A percentile compares a stretch with the other conserved stretches of the same genome.
Evolutionary conservation across 2,329 filamentous ascomycete species (phyloP).

Genomic region (Epichloe uncinata): DNA sequence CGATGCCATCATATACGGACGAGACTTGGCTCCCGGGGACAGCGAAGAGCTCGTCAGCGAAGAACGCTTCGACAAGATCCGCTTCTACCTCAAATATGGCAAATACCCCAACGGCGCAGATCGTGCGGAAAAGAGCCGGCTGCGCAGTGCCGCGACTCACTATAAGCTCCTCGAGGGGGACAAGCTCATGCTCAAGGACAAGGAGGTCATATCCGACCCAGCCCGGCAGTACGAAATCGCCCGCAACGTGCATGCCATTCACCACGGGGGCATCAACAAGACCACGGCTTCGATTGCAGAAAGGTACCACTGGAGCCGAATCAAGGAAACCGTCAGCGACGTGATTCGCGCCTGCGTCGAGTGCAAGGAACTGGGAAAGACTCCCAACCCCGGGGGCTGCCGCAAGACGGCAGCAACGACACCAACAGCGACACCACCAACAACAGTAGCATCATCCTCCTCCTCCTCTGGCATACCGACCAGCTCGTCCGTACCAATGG

Average conservation of each 20-base stretch:
- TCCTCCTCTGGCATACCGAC: neutral
- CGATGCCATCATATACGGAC: conserved; percentile 68
- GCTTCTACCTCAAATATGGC: conserved; percentile 88
- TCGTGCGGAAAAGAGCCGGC: conserved; percentile 85
- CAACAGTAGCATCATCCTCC: neutral
- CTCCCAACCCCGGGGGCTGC: conserved; percentile 20
- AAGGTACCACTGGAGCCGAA: conserved; percentile 92
- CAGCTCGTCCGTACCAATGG: neutral
- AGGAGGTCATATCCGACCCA: conserved; percentile 89
- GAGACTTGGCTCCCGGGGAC: conserved; percentile 43
- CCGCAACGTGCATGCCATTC: conserved; percentile 54
- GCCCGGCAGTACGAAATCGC: conserved; percentile 85
- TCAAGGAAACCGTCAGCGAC: conserved; percentile 92
- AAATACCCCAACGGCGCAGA: conserved; percentile 90
- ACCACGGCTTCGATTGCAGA: conserved; percentile 90
- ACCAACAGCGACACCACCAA: neutral
- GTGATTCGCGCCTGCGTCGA: conserved; percentile 85
- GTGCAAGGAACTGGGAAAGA: conserved; percentile 69
- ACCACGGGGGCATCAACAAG: conserved; percentile 94
- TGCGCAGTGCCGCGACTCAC: conserved; percentile 86
- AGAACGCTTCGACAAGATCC: conserved; percentile 97
- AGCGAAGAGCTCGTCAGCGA: conserved; percentile 78
- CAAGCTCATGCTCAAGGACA: conserved; percentile 91
- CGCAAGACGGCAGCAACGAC: conserved; percentile 8
- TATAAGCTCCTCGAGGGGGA: conserved; percentile 71